Conservation (phyloP, 2,329 filamentous ascomycete species). For the Fusarium chuoi region DNA sequence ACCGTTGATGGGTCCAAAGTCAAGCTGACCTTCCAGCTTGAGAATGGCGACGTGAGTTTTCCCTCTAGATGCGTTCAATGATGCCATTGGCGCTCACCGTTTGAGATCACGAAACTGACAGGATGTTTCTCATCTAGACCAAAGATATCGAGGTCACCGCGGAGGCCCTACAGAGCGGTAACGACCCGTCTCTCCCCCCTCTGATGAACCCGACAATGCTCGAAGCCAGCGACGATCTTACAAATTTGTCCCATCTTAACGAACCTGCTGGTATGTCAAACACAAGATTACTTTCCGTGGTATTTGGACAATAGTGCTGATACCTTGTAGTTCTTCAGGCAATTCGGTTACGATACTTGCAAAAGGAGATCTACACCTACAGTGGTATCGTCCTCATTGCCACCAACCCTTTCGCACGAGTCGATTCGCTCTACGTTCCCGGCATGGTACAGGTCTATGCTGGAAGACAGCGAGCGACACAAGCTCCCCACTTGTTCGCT, state of each 20-base stretch:
- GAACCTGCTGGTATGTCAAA: constrained; percentile 84
- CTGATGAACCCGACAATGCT: constrained; percentile 98
- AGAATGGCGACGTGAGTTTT: constrained; percentile 84
- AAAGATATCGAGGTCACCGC: constrained; percentile 82
- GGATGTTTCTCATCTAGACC: constrained; percentile 55
- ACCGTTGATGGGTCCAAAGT: constrained; percentile 85
- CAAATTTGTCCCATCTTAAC: constrained; percentile 96
- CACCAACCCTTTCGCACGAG: constrained; percentile 95
- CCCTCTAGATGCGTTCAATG: background rate
- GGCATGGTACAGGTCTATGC: constrained; percentile 99
- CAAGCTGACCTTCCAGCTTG: constrained; percentile 85
- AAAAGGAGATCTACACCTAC: constrained; percentile 99
- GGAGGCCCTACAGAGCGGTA: constrained; percentile 79
- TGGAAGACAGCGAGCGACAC: constrained; percentile 93
- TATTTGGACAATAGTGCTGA: constrained; percentile 33
- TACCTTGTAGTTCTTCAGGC: constrained; percentile 83
- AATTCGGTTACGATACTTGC: constrained; percentile 94
- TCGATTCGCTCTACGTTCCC: constrained; percentile 97
- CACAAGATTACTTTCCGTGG: background rate
- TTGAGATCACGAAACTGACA: constrained; percentile 15
- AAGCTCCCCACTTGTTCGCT: constrained; percentile 97
- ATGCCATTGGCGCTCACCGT: background rate
- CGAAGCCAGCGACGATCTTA: constrained; percentile 97
- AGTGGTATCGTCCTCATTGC: constrained; percentile 98
- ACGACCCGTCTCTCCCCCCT: constrained; percentile 83